Conservation (phyloP, 352 stramenopile species). For the Pythium grandisporangium region DNA sequence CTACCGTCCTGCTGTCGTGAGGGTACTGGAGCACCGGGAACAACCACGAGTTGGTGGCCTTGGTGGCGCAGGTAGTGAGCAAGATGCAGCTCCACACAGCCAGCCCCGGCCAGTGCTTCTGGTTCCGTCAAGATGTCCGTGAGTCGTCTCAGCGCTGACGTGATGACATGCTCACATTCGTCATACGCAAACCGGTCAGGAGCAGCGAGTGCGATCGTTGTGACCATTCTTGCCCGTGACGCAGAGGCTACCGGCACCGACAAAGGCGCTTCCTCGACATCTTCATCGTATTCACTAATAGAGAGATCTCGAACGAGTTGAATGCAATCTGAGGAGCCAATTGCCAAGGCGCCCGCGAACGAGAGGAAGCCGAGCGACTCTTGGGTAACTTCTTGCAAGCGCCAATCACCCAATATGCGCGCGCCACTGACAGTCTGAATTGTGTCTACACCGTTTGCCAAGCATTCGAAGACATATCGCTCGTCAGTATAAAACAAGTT, state of each 20-base stretch:
- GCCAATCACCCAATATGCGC: constrained; percentile 35
- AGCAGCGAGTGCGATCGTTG: constrained; percentile 26
- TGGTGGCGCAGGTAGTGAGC: constrained; percentile 23
- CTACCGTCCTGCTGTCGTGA: background rate
- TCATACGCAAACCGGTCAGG: constrained; percentile 27
- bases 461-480: constrained; percentile 1
- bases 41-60: constrained; percentile 10
- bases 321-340: no score
- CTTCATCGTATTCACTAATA: no score
- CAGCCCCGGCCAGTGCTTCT: constrained; percentile 30
- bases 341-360: constrained; percentile 6
- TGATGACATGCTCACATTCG: constrained; percentile 32
- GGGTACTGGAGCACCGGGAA: background rate
- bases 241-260: no score
- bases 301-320: no score
- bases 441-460: constrained; percentile 26
- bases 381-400: constrained; percentile 9
- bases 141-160: constrained; percentile 27
- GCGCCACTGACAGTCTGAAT: constrained; percentile 43
- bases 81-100: constrained; percentile 42
- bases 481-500: constrained; percentile 2
- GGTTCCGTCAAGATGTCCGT: constrained; percentile 23
- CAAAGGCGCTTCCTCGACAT: no score
- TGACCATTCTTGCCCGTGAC: no score
- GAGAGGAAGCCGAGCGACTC: constrained; percentile 31